Evolutionary conservation across 352 stramenopile genomes (phyloP).

Genomic region (Saprolegnia parasitica): DNA sequence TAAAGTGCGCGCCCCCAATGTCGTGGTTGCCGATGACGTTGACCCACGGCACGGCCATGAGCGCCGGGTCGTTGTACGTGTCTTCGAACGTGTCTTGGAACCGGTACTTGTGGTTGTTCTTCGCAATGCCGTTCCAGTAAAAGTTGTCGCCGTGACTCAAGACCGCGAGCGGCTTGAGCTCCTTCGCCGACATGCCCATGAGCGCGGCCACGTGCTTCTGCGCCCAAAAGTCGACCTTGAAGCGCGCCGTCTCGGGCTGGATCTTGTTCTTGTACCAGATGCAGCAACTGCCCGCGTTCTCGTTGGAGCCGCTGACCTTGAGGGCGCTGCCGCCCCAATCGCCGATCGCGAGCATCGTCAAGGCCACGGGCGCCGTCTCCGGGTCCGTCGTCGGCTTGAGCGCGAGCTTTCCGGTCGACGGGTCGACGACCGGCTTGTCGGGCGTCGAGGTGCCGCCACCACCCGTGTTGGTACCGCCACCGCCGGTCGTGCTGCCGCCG

Average conservation of each 20-base stretch:
- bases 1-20: slow-evolving; percentile 71
- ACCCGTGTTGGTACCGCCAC: slow-evolving; percentile 23
- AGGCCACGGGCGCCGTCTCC: slow-evolving; percentile 5
- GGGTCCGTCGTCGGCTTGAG: slow-evolving; percentile 27
- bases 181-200: slow-evolving; percentile 36
- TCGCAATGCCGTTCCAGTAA: slow-evolving; percentile 43
- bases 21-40: slow-evolving; percentile 85
- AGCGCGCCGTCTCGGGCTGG: slow-evolving; percentile 7
- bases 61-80: slow-evolving; percentile 32
- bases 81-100: slow-evolving; percentile 41
- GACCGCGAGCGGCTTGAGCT: slow-evolving; percentile 36
- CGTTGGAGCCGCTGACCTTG: slow-evolving; percentile 30
- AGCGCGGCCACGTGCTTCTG: slow-evolving; percentile 35
- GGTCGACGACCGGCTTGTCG: slow-evolving; percentile 11
- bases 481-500: slow-evolving; percentile 19
- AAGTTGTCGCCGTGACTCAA: slow-evolving; percentile 48
- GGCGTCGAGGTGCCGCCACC: slow-evolving; percentile 1
- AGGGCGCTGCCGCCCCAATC: slow-evolving; percentile 34
- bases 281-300: slow-evolving; percentile 36
- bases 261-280: slow-evolving; percentile 33
- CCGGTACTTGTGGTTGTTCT: slow-evolving; percentile 34
- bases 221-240: slow-evolving; percentile 36
- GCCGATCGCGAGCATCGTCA: slow-evolving; percentile 32
- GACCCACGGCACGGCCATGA: slow-evolving; percentile 48
- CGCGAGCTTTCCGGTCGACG: background rate